Conservation (phyloP, 805 yeast genomes). For the Metschnikowia vanudenii region DNA sequence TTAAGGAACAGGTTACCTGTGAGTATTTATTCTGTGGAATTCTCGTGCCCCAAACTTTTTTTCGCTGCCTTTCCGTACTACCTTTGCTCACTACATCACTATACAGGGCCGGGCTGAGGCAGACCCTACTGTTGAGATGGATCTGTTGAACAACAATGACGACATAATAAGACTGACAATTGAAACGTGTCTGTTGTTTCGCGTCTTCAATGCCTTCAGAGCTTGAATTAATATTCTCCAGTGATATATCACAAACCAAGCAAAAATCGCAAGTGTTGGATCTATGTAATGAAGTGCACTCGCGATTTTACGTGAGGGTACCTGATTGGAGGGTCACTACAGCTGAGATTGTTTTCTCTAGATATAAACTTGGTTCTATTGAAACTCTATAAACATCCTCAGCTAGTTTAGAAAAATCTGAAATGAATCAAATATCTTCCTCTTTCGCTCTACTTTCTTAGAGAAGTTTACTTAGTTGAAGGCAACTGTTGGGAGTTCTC, state of each 20-base stretch:
- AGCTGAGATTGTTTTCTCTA: background rate
- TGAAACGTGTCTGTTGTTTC: no score
- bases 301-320: no score
- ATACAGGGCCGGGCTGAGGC: constrained; percentile 4
- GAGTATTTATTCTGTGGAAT: constrained; percentile 8
- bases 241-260: no score
- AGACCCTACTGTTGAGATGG: background rate
- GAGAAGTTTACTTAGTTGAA: constrained; percentile 17
- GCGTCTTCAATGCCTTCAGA: no score
- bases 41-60: constrained; percentile 3
- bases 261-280: no score
- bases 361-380: background rate
- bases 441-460: background rate
- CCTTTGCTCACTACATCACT: constrained; percentile 6
- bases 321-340: no score
- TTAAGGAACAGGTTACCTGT: constrained; percentile 1
- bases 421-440: background rate
- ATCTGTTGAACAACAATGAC: background rate
- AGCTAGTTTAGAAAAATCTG: background rate
- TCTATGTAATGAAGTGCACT: no score
- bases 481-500: constrained; percentile 35
- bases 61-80: constrained; percentile 8
- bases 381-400: constrained; percentile 4
- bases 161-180: no score
- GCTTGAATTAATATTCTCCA: no score